Evolutionary conservation across 164 flowering plant species (phyloP).

Genomic region (Dillenia suffruticosa): DNA sequence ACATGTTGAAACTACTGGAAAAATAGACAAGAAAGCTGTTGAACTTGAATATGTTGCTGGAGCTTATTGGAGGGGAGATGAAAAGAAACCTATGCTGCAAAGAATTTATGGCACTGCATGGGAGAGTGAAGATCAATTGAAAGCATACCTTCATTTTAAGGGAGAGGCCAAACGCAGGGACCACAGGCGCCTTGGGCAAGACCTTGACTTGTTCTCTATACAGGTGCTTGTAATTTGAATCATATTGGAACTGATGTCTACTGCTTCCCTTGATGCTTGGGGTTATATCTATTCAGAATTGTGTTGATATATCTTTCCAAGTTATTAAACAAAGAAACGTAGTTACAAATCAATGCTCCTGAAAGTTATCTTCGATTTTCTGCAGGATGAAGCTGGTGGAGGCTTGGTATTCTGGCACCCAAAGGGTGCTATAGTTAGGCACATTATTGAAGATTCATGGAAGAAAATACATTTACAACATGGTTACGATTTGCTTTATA

Average conservation of each 20-base stretch:
- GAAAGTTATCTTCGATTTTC: slow-evolving; percentile 1
- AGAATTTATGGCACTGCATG: slow-evolving; percentile 98
- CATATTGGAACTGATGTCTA: not conserved
- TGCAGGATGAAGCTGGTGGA: slow-evolving; percentile 97
- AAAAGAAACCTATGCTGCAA: slow-evolving; percentile 83
- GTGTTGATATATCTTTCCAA: no score
- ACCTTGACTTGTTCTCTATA: slow-evolving; percentile 91
- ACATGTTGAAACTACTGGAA: slow-evolving; percentile 89
- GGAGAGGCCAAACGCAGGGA: slow-evolving; percentile 96
- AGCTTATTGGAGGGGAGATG: slow-evolving; percentile 99
- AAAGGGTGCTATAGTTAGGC: slow-evolving; percentile 83
- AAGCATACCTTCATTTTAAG: slow-evolving; percentile 82
- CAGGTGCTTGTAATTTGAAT: slow-evolving; percentile 41
- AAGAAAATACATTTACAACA: slow-evolving; percentile 60
- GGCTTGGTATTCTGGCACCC: slow-evolving; percentile 98
- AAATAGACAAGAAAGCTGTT: slow-evolving; percentile 77
- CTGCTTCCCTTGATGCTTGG: not conserved
- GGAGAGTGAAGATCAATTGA: slow-evolving; percentile 88
- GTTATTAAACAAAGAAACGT: no score
- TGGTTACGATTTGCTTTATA: slow-evolving; percentile 81
- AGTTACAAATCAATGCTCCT: not conserved
- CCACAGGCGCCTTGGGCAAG: slow-evolving; percentile 90
- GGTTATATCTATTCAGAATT: no score
- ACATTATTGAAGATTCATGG: slow-evolving; percentile 94
- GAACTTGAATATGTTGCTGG: slow-evolving; percentile 98